A percentile compares a stretch with the other conserved stretches of the same genome.
phyloP scores from a whole-genome alignment of 768 basidiomycete species.

The Xerocomus potaroensis region DNA sequence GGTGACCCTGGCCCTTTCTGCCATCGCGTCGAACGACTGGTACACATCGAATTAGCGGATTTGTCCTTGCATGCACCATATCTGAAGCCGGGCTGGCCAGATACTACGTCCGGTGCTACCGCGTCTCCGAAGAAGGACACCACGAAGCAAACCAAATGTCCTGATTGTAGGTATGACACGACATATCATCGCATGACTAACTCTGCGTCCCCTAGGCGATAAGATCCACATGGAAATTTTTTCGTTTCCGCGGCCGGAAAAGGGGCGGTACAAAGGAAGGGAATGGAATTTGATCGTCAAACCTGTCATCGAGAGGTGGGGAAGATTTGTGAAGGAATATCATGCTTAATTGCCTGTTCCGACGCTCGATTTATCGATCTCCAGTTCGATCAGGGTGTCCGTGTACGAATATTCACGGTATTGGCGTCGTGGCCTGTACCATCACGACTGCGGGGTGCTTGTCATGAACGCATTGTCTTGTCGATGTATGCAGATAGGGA shows the following conservation, averaged over 20 bases:
- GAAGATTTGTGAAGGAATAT: slow-evolving; percentile 46
- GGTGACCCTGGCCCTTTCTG: slow-evolving; percentile 62
- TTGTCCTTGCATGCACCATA: slow-evolving; percentile 56
- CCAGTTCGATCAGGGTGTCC: too few species aligned
- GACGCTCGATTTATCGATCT: too few species aligned
- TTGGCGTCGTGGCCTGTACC: too few species aligned
- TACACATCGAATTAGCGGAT: slow-evolving; percentile 79
- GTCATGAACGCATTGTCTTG: slow-evolving; percentile 1
- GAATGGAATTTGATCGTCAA: slow-evolving; percentile 76
- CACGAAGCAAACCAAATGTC: slow-evolving; percentile 30
- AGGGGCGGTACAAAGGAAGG: slow-evolving; percentile 51
- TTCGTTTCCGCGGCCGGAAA: slow-evolving; percentile 53
- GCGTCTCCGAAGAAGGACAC: slow-evolving; percentile 15
- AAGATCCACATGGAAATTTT: slow-evolving; percentile 75
- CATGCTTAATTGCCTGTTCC: slow-evolving; percentile 23
- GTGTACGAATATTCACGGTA: too few species aligned
- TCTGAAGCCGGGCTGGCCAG: slow-evolving; percentile 47
- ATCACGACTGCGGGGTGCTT: too few species aligned
- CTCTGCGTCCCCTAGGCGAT: slow-evolving; percentile 40
- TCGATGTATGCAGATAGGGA: neutral
- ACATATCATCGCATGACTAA: slow-evolving; percentile 4
- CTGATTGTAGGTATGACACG: slow-evolving; percentile 40
- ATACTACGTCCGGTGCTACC: slow-evolving; percentile 29
- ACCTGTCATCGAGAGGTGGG: slow-evolving; percentile 78
- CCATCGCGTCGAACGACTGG: slow-evolving; percentile 72